Base-by-base conservation (phyloP, 768 basidiomycete species). In the Rhodotorula paludigena region DNA sequence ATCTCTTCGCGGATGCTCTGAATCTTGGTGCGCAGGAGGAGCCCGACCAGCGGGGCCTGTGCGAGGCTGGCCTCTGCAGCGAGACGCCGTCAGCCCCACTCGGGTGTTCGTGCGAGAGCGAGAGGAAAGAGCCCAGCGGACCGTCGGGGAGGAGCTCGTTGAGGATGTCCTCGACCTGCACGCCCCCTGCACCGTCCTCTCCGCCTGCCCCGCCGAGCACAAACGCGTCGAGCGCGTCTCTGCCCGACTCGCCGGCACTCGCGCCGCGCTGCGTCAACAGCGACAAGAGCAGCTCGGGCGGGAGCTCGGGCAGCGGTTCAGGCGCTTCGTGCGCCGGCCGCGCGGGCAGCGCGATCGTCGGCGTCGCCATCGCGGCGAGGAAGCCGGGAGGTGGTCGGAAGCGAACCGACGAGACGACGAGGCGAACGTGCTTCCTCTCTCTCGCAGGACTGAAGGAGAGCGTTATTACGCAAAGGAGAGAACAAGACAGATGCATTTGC, bases 1-100 rank as follows among this genome's bases (percentile, higher is more conserved):
- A 96, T 87, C 80, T 93, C 89, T 28, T 80, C 79, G 75, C 87
- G 85, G 36, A 94, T 79, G 57, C 85, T 83, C 35, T 81, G 79
- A 64, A 91, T 89, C 63, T 87, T 86, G 63, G 87, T 83, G 25
- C 82, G 82, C 5, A 96, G 83, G 32, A 83, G 82, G 10, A 84
- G 80, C 74, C 88, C 88, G 8, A 93, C 85, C 18, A 82, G 81
- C 32, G 88, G 86, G 30, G 93, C 82, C 63, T 88, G 83, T 16
- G 81, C 82, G 44, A 96, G 80, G 0, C 92, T 88, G 21, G 82
- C 82, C 79, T 93, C 93, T 97, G 74, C 41, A 14, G 8, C 10
- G 10, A 5, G 23, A 25, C 32, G 21, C n/a, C 23, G 38, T 21
- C 25, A 33, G 35, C 54, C 54, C 57, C 47, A 38, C 49, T 52